Percentiles rank a stretch among this genome's conserved stretches.
Conservation (phyloP, 257 asterid species). For the Nicotiana knightiana region DNA sequence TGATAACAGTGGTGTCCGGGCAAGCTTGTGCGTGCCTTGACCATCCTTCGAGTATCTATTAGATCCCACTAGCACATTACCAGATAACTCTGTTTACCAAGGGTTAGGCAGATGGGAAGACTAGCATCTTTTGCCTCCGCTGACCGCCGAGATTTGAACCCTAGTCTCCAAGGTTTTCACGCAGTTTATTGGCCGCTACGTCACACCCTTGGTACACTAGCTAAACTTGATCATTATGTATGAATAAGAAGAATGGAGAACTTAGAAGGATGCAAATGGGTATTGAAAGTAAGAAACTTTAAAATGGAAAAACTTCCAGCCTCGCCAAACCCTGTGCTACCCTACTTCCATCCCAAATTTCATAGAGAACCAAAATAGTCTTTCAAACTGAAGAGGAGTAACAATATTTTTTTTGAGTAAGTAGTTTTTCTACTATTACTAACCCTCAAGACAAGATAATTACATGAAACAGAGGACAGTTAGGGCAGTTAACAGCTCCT, state of each 20-base stretch:
- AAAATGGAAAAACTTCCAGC: neutral
- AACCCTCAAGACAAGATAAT: neutral
- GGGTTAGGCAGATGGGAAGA: neutral
- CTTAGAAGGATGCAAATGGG: neutral
- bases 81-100: too few species aligned
- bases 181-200: neutral
- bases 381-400: neutral
- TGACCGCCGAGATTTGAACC: neutral
- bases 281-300: neutral
- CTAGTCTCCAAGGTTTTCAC: neutral
- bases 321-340: neutral
- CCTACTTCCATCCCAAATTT: neutral
- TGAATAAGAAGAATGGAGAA: neutral
- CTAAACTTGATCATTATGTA: neutral
- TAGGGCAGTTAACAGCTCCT: neutral
- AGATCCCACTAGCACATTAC: too few species aligned
- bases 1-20: neutral
- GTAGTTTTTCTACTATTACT: neutral
- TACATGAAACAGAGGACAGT: neutral
- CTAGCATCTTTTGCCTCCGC: neutral
- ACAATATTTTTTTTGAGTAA: neutral
- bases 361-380: neutral
- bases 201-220: neutral
- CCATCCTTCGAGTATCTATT: too few species aligned
- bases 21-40: too few species aligned